Percentiles rank a stretch among this genome's conserved stretches.
Conservation (phyloP, 768 basidiomycete genomes). For the Myochromella boudieri region DNA sequence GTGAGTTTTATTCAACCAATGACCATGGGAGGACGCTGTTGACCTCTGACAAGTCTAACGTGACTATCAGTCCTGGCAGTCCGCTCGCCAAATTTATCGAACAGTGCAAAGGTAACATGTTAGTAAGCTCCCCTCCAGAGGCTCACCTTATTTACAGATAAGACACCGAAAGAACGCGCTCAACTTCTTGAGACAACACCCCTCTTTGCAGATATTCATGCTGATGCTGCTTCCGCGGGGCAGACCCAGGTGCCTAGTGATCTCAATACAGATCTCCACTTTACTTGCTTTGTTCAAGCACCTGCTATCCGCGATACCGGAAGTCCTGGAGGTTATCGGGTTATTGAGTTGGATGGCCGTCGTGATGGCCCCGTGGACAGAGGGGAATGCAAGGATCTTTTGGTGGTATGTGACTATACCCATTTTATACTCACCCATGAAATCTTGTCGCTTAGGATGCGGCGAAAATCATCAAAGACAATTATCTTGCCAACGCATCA, state of each 20-base stretch:
- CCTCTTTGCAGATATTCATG: conserved; percentile 79
- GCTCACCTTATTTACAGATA: conserved; percentile 44
- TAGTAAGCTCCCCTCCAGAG: too few relatives aligned
- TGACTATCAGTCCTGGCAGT: conserved; percentile 54
- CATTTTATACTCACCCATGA: neutral
- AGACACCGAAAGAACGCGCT: conserved; percentile 72
- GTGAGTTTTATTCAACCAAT: conserved; percentile 39
- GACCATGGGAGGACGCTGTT: neutral
- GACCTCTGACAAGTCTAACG: conserved; percentile 44
- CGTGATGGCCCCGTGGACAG: conserved; percentile 79
- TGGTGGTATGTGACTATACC: conserved; percentile 42
- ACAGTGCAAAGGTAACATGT: conserved; percentile 64
- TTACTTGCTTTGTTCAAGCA: conserved; percentile 82
- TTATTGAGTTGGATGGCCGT: conserved; percentile 86
- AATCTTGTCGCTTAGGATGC: conserved; percentile 48
- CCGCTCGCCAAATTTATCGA: conserved; percentile 68
- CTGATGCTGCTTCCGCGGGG: conserved; percentile 63
- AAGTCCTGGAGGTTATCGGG: conserved; percentile 32
- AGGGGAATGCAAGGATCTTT: conserved; percentile 58
- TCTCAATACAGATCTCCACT: conserved; percentile 78
- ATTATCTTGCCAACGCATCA: conserved; percentile 52
- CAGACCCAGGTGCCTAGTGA: conserved; percentile 67
- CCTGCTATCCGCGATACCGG: conserved; percentile 36
- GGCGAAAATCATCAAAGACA: conserved; percentile 58
- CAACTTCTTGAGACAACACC: conserved; percentile 71